Base-by-base conservation (phyloP, 306 rosid genomes). In the Medicago arabica region DNA sequence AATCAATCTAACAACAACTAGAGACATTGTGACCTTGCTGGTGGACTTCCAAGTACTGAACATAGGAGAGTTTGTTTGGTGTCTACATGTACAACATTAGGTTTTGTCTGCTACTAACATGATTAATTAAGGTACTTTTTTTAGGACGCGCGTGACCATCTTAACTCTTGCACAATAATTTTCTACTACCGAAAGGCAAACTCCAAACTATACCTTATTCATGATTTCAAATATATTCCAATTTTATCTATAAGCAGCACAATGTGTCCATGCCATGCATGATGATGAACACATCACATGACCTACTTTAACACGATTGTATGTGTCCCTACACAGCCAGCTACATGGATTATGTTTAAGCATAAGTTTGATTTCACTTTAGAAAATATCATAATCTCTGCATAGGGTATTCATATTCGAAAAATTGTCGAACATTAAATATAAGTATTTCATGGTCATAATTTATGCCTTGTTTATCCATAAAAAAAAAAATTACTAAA, bases 41-140 rank as follows among this genome's bases (percentile, higher is more conserved):
- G 70, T 71, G 78, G 77, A 80, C 41, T 83, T 63, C 74, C 55
- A 77, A 80, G 83, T 77, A 77, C 71, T 71, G 13, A 17, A 19
- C 38, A 64, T 21, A 72, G 39, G 49, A 77, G 70, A 79, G 76
- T 68, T 73, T 76, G 78, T 75, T 71, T 59, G 80, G 80, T 73
- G 80, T 73, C 59, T 82, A 75, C 46, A 61, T 38, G 68, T 80
- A 69, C 78, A n/a, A 70, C 51, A 76, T 75, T 80, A 66, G 67
- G 78, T 44, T 75, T 57, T 78, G 84, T 83, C 82, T 18, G 67
- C 77, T 8, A 67, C 38, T 34, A 4, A 34, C 55, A 58, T 85
- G 16, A 17, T 38, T 78, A 68, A 83, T 75, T 75, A 79, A 76
- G 75, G 82, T 67, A 75, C 80, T 84, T 84, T 76, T 69, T 85